Evolutionary conservation across 2,329 filamentous ascomycete genomes (phyloP), one percentile per base, ranked within the genome.

Genomic region (Fusarium coicis): DNA sequence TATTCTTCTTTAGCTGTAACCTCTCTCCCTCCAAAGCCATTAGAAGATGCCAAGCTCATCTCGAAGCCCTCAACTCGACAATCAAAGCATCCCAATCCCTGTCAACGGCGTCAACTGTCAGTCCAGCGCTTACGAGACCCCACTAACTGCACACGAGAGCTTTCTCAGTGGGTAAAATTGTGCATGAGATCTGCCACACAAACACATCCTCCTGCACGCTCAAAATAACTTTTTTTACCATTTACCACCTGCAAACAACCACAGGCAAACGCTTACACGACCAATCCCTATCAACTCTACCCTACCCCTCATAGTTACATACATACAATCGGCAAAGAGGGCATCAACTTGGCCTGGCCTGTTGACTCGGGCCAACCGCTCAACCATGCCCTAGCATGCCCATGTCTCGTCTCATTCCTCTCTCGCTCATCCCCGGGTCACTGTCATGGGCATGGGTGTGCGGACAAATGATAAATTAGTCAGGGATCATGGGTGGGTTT

Each of bases 391-490:
- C 57, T 47, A 44, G 59, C 57, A 52, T 47, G 59, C 53, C 54
- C 57, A 52, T 47, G 59, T 53, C 54, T 74, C 54, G 56, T 67
- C 70, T 61, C 61, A 71, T 66, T 49, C 60, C 46, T 49, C 30
- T 42, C 44, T 73, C 66, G 66, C 66, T 66, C 71, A 68, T 72
- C 50, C 66, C 70, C 58, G 71, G 71, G 52, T 55, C 46, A 71
- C 53, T 62, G 63, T 23, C 59, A 59, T 59, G 60, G 60, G 53
- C 40, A 56, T 44, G 58, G 49, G 58, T 52, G 66, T 70, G 55
- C 60, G 40, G 61, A 36, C 68, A 69, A 74, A 74, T 74, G 49
- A 36, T 60, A 74, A 74, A 69, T 74, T 72, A 69, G 58, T 68
- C 68, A 74, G 71, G 71, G 71, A 65, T 56, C 43, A 42, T 49